Percentiles rank a stretch among this genome's conserved stretches.
These are phyloP conservation scores for Salvia sclarea DNA, from an alignment of 305 asterid species.

Conservation along the genomic window DNA sequence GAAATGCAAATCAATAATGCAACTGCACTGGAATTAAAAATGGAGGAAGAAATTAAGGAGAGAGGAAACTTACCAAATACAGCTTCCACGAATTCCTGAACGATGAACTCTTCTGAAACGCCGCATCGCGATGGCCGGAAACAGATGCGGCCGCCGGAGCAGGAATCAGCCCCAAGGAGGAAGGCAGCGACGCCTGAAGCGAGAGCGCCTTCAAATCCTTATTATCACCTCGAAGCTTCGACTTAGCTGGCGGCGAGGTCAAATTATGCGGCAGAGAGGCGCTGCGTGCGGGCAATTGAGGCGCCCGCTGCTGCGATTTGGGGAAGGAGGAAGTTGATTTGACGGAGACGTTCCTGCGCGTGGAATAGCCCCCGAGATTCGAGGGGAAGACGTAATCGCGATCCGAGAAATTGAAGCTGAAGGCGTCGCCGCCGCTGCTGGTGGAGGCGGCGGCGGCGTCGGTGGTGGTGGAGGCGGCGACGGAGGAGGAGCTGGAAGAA, in stretches of 20 bases:
- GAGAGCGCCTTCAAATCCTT: slow-evolving; percentile 62
- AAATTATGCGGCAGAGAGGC: slow-evolving; percentile 53
- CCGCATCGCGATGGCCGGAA: slow-evolving; percentile 29
- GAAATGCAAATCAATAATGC: background rate
- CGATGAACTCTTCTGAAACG: slow-evolving; percentile 35
- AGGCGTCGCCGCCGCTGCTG: slow-evolving; percentile 40
- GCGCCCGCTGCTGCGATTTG: slow-evolving; percentile 42
- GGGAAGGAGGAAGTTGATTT: slow-evolving; percentile 47
- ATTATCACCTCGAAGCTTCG: slow-evolving; percentile 58
- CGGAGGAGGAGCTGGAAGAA: slow-evolving; percentile 35
- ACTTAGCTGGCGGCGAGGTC: slow-evolving; percentile 42
- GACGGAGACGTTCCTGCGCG: slow-evolving; percentile 63
- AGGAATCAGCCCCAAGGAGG: slow-evolving; percentile 42
- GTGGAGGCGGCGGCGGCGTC: slow-evolving; percentile 25
- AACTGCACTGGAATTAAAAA: background rate
- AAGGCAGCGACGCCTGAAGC: slow-evolving; percentile 43
- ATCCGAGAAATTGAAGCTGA: slow-evolving; percentile 64
- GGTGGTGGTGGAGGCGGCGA: slow-evolving; percentile 21
- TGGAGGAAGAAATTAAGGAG: background rate
- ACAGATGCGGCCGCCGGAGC: slow-evolving; percentile 37
- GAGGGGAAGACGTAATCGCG: slow-evolving; percentile 91
- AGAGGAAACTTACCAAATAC: slow-evolving; percentile 45
- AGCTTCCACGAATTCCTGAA: slow-evolving; percentile 45
- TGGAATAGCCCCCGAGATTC: slow-evolving; percentile 81
- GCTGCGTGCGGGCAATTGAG: slow-evolving; percentile 44